Base-by-base conservation (phyloP, 495 filamentous ascomycete species). In the Penicillium diatomitis region DNA sequence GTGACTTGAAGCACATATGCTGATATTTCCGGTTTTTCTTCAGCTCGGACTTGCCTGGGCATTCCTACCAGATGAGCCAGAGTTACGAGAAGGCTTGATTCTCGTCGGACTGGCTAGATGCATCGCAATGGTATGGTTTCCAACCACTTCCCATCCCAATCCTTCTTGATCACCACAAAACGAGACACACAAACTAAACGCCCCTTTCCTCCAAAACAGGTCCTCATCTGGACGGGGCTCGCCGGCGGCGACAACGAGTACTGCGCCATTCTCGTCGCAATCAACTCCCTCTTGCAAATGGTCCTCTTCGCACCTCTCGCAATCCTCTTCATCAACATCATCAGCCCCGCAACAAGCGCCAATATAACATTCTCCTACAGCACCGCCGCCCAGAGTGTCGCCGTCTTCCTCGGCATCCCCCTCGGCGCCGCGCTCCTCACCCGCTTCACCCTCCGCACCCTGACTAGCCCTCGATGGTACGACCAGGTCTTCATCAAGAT, bases 271-370 rank as follows among this genome's bases (percentile, higher is more conserved):
- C 81, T 95, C 3, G 89, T 95, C 0, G 90, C 89, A 34, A 65
- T 95, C 56, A 95, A 95, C 64, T 91, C 88, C 0, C 59, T 94
- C 28, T 71, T 95, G 6, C 89, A 95, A 51, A 94, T 95, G 66
- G 78, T 94, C 3, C 71, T 95, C 4, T 95, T 85, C 55, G 90
- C 89, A 0, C 90, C 89, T 0, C 61, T 94, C 5, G 80, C 85
- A 1, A 62, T 95, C 43, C 77, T 94, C 52, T 95, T 88, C 68
- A 81, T 95, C 59, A 68, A 74, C 30, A 70, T 89, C 46, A 83
- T 92, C 58, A 79, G 79, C 20, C 35, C 45, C 38, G 44, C 48
- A 0, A 20, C 20, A 20, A 39, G 49, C 3, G 58, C 61, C 1
- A 44, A 53, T 1, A 50, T 80, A 10, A 57, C 67, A n/a, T 68